Conservation (phyloP, 495 filamentous ascomycete species). For the Talaromyces trachyspermus region DNA sequence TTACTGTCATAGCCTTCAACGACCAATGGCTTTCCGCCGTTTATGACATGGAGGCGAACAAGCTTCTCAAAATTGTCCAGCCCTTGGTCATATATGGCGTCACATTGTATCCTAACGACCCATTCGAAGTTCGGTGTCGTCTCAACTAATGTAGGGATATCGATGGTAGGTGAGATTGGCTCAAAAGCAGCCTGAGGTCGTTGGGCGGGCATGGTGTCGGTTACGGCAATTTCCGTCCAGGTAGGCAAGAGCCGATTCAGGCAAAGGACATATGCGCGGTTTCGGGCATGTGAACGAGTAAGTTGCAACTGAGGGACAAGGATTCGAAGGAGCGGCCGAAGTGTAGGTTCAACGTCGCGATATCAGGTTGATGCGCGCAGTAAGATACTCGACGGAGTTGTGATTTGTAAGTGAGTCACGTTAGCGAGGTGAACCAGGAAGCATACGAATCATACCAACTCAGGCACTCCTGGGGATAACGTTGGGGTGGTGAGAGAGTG, state of each 20-base stretch:
- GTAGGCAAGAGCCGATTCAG: background rate
- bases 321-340: background rate
- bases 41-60: constrained; percentile 68
- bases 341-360: too few relatives aligned
- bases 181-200: constrained; percentile 67
- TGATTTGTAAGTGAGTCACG: background rate
- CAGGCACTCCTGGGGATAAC: too few relatives aligned
- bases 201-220: constrained; percentile 56
- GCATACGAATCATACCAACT: too few relatives aligned
- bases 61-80: constrained; percentile 73
- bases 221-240: background rate
- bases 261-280: background rate
- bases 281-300: background rate
- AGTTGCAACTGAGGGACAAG: background rate
- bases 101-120: constrained; percentile 64
- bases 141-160: constrained; percentile 65
- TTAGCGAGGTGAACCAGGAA: too few relatives aligned
- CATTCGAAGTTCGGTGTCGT: constrained; percentile 75
- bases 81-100: constrained; percentile 64
- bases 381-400: too few relatives aligned
- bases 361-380: too few relatives aligned
- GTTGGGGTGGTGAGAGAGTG: too few relatives aligned
- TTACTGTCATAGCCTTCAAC: constrained; percentile 73
- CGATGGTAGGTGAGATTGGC: constrained; percentile 75
- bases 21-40: constrained; percentile 78